A percentile compares a stretch with the other conserved stretches of the same genome.
Conservation (phyloP, 495 filamentous ascomycete species). For the Glonium stellatum region DNA sequence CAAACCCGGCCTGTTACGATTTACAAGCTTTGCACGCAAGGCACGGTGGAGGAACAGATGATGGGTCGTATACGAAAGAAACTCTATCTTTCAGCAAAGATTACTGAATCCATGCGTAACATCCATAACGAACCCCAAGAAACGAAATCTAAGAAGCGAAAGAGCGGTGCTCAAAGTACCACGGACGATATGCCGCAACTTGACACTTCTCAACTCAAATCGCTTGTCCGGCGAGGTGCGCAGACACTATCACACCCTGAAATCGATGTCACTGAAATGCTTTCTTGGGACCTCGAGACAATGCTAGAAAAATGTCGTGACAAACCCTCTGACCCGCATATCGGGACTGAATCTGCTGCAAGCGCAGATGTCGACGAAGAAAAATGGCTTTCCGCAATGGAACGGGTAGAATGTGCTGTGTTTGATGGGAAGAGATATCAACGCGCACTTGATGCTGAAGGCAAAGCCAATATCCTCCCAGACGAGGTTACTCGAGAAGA, state of each 20-base stretch:
- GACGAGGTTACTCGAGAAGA: slow-evolving; percentile 42
- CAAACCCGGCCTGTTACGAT: slow-evolving; percentile 52
- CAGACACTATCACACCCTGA: slow-evolving; percentile 48
- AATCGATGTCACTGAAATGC: slow-evolving; percentile 51
- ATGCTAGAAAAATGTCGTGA: slow-evolving; percentile 53
- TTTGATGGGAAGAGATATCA: slow-evolving; percentile 52
- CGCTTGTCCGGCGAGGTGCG: slow-evolving; percentile 50
- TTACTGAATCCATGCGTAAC: slow-evolving; percentile 53
- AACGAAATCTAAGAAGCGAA: slow-evolving; percentile 11
- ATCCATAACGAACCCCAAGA: slow-evolving; percentile 36
- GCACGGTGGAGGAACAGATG: slow-evolving; percentile 60
- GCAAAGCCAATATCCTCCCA: slow-evolving; percentile 37
- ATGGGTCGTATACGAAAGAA: slow-evolving; percentile 59
- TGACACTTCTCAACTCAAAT: slow-evolving; percentile 48
- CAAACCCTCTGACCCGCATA: slow-evolving; percentile 41
- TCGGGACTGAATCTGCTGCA: slow-evolving; percentile 28
- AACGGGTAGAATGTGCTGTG: slow-evolving; percentile 52
- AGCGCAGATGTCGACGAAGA: slow-evolving; percentile 46
- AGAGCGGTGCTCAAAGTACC: slow-evolving; percentile 17
- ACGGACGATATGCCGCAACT: slow-evolving; percentile 46
- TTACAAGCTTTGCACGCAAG: slow-evolving; percentile 53
- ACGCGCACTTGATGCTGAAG: slow-evolving; percentile 28
- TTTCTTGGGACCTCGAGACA: slow-evolving; percentile 51
- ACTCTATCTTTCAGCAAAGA: slow-evolving; percentile 56
- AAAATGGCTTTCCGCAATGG: slow-evolving; percentile 53